These are phyloP conservation scores for Vigna hirtella DNA, from an alignment of 306 rosid genomes.

Conservation along the genomic window DNA sequence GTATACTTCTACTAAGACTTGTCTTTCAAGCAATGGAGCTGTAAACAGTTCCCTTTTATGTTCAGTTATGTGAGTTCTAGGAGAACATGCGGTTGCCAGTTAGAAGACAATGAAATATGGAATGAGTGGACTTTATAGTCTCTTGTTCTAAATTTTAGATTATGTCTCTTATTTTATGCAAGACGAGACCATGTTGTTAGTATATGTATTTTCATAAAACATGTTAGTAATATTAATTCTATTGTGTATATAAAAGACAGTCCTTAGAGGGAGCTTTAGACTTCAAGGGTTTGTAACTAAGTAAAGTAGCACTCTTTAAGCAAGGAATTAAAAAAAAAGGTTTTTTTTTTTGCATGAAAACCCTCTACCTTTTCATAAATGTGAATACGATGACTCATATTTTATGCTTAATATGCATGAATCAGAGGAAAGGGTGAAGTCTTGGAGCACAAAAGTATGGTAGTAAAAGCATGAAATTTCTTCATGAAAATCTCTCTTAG, in stretches of 20 bases:
- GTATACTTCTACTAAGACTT: neutral
- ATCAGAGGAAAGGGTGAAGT: neutral
- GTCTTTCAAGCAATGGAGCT: constrained; percentile 8
- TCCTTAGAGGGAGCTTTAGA: neutral
- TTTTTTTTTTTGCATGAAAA: neutral
- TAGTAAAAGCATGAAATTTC: neutral
- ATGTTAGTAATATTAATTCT: neutral
- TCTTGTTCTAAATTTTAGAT: constrained; percentile 4
- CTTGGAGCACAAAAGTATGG: neutral
- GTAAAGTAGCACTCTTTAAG: neutral
- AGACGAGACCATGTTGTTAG: neutral
- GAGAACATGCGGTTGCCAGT: neutral
- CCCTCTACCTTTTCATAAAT: neutral
- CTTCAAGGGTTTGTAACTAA: neutral
- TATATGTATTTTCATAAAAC: neutral
- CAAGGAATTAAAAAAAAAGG: neutral
- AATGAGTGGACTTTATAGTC: neutral
- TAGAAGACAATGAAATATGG: constrained; percentile 3
- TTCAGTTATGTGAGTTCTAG: neutral
- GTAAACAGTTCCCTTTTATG: neutral
- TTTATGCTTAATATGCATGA: neutral
- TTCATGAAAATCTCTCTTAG: neutral
- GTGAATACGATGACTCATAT: neutral
- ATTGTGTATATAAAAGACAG: neutral
- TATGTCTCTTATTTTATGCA: neutral